A percentile compares a stretch with the other conserved stretches of the same genome.
phyloP scores from a whole-genome alignment of 1,284 basidiomycete species.

The Irpex lacteus region DNA sequence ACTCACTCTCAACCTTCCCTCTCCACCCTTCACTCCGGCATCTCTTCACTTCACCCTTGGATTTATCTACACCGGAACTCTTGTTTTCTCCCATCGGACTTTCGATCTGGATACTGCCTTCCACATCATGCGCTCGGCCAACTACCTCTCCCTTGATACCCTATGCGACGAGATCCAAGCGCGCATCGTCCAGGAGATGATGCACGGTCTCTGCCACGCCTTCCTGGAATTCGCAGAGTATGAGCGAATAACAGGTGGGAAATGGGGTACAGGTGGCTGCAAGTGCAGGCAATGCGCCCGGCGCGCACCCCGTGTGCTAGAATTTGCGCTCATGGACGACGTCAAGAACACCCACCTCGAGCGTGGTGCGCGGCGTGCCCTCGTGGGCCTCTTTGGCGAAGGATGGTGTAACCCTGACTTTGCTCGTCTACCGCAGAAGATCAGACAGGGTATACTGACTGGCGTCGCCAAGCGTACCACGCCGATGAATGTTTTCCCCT shows the following conservation, averaged over 20 bases:
- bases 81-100: slow-evolving; percentile 88
- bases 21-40: slow-evolving; percentile 93
- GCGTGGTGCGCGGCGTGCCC: slow-evolving; percentile 65
- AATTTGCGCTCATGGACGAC: slow-evolving; percentile 74
- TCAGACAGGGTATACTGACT: slow-evolving; percentile 66
- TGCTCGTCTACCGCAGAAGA: slow-evolving; percentile 61
- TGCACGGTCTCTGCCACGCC: slow-evolving; percentile 84
- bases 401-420: slow-evolving; percentile 85
- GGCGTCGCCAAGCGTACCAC: slow-evolving; percentile 69
- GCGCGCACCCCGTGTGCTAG: slow-evolving; percentile 76
- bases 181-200: slow-evolving; percentile 81
- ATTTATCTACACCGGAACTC: slow-evolving; percentile 91
- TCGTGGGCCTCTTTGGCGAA: slow-evolving; percentile 81
- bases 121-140: slow-evolving; percentile 81
- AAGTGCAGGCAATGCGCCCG: slow-evolving; percentile 78
- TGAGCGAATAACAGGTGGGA: slow-evolving; percentile 64
- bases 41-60: slow-evolving; percentile 94
- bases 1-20: slow-evolving; percentile 70
- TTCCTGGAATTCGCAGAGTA: slow-evolving; percentile 77
- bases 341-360: slow-evolving; percentile 73
- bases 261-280: slow-evolving; percentile 78
- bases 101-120: slow-evolving; percentile 94
- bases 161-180: slow-evolving; percentile 81
- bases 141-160: slow-evolving; percentile 77
- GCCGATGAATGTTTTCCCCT: slow-evolving; percentile 59